Evolutionary conservation across 1,284 basidiomycete species (phyloP), one percentile per base, ranked within the genome.

Genomic region (Puccinia hordei): DNA sequence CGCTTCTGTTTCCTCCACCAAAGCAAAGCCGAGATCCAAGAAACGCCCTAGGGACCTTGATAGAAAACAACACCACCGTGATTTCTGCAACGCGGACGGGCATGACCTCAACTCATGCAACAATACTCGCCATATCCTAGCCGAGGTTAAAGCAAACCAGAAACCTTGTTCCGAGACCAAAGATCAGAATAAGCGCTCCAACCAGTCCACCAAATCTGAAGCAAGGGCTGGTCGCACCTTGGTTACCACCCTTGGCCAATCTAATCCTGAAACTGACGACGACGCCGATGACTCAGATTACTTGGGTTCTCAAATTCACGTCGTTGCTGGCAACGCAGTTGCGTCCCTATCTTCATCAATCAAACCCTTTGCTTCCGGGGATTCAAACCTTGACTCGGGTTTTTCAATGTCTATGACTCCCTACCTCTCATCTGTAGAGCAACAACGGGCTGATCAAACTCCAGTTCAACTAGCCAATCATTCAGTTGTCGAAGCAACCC

Each of bases 361-460:
- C 13, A 4, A 35, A 17, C 13, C 10, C 9, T 6, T 19, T 17
- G 5, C 24, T n/a, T 4, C 8, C 53, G 8, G 13, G 12, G 33
- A 65, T 22, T 2, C 61, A 30, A 65, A 65, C 27, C 30, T 65
- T 3, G 27, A 65, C 30, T 65, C 61, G 2, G 61, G 61, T n/a
- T 65, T 30, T n/a, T 65, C 61, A 38, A 35, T 65, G 2, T 19
- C 33, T 8, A 65, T 65, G 61, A 65, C 61, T 24, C 61, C 61
- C 6, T 6, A 38, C 22, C 61, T 65, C 33, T 35, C 61, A 2
- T 8, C 22, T 2, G 61, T 65, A 1, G 19, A 38, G 4, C 15
- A n/a, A n/a, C n/a, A n/a, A n/a, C n/a, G n/a, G n/a, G n/a, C n/a
- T n/a, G n/a, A n/a, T n/a, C n/a, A n/a, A 65, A 65, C 61, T 2